phyloP scores from a whole-genome alignment of 371 early-diverging fungal genomes.

The Gilbertella persicaria region DNA sequence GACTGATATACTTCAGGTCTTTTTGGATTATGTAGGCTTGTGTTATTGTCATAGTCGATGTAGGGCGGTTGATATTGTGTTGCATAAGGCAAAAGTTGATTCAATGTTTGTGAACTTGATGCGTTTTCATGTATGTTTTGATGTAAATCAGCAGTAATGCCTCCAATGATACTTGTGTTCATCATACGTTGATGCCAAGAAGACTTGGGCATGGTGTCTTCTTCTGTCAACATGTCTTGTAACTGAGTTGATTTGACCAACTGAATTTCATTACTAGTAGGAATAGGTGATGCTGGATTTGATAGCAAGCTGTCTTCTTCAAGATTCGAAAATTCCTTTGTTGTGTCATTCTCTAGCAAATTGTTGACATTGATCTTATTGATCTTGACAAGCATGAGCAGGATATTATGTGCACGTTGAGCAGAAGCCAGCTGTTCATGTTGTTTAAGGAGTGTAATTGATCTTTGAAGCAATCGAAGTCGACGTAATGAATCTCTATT shows the following conservation, averaged over 20 bases:
- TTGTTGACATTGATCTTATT: slow-evolving; percentile 25
- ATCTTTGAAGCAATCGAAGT: slow-evolving; percentile 18
- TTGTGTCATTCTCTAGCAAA: slow-evolving; percentile 6
- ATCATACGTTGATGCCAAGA: slow-evolving; percentile 44
- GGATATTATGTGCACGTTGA: slow-evolving; percentile 36
- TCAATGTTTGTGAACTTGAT: slow-evolving; percentile 13
- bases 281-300: not conserved
- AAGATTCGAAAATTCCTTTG: slow-evolving; percentile 1
- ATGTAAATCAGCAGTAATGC: slow-evolving; percentile 46
- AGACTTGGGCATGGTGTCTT: slow-evolving; percentile 34
- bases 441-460: slow-evolving; percentile 29
- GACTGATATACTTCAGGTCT: not conserved
- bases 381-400: slow-evolving; percentile 33
- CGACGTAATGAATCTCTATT: slow-evolving; percentile 22
- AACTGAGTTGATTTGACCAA: not conserved
- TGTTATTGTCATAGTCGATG: slow-evolving; percentile 6
- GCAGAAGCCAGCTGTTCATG: slow-evolving; percentile 32
- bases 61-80: slow-evolving; percentile 3
- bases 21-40: not conserved
- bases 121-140: slow-evolving; percentile 17
- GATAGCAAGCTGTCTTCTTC: not conserved
- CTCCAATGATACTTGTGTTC: slow-evolving; percentile 47
- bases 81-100: slow-evolving; percentile 8
- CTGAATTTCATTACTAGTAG: not conserved
- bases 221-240: slow-evolving; percentile 1